Percentiles rank a stretch among this genome's conserved stretches.
Conservation (phyloP, 139 green algal species). For the Dunaliella primolecta region DNA sequence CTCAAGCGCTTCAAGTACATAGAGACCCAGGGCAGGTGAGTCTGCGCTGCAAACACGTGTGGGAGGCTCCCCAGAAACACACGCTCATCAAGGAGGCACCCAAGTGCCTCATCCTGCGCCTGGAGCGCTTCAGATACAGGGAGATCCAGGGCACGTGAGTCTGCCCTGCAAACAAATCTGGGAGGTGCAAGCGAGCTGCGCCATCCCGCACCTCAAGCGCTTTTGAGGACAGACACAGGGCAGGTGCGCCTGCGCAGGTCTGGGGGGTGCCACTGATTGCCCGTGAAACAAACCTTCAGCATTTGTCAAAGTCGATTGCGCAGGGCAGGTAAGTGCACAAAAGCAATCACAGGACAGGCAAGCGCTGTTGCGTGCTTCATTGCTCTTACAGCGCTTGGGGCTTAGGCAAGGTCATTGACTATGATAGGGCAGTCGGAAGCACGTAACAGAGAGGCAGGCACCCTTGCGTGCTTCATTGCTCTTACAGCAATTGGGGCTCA, state of each 20-base stretch:
- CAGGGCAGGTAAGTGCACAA: no score
- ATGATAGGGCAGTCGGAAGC: no score
- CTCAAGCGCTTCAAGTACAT: conserved; percentile 96
- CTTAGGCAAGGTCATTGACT: no score
- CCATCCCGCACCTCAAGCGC: conserved; percentile 94
- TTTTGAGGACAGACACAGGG: conserved; percentile 77
- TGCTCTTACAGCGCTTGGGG: no score
- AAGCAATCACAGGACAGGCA: no score
- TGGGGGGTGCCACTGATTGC: no score
- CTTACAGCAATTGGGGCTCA: no score
- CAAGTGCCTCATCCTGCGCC: conserved; percentile 85
- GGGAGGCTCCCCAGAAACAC: conserved; percentile 90
- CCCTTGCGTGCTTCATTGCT: no score
- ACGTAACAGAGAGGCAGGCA: no score
- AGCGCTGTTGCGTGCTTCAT: no score
- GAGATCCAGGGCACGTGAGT: conserved; percentile 37
- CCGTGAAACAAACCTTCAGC: no score
- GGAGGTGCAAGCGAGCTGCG: conserved; percentile 70
- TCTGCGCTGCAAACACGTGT: background rate
- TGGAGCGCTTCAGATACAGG: conserved; percentile 96
- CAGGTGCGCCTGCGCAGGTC: conserved; percentile 19
- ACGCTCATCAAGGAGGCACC: conserved; percentile 82
- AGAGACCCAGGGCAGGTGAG: conserved; percentile 38
- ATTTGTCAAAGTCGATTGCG: no score
- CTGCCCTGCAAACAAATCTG: background rate